Evolutionary conservation across 2,329 filamentous ascomycete genomes (phyloP).

Genomic region (Aspergillus calidoustus): DNA sequence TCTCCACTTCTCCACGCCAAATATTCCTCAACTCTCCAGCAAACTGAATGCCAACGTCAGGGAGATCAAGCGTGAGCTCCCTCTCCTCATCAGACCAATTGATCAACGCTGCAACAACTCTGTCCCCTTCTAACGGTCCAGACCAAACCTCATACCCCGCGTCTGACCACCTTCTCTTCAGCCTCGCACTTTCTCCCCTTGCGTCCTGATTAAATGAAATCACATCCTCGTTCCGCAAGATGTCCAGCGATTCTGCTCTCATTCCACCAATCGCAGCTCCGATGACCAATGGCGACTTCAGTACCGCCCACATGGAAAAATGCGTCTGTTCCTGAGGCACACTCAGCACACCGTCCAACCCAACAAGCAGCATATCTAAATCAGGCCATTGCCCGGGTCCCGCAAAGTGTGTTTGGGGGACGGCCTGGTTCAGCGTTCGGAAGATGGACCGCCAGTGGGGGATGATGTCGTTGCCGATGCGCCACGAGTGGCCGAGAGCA

Average conservation of each 20-base stretch:
- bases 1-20: conserved; percentile 28
- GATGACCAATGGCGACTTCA: conserved; percentile 57
- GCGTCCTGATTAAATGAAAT: conserved; percentile 64
- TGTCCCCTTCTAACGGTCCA: conserved; percentile 50
- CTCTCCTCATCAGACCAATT: conserved; percentile 57
- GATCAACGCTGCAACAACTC: conserved; percentile 52
- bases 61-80: conserved; percentile 49
- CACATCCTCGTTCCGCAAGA: conserved; percentile 58
- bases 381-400: conserved; percentile 55
- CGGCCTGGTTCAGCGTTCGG: conserved; percentile 58
- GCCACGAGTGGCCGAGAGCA: conserved; percentile 53
- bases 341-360: conserved; percentile 50
- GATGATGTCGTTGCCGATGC: conserved; percentile 61
- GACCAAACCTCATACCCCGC: conserved; percentile 59
- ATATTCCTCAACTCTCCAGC: conserved; percentile 41
- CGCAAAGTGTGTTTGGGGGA: conserved; percentile 52
- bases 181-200: conserved; percentile 56
- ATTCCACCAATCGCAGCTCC: conserved; percentile 47
- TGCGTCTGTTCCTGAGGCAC: conserved; percentile 57
- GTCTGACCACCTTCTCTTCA: conserved; percentile 55
- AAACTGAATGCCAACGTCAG: conserved; percentile 45
- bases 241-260: conserved; percentile 45
- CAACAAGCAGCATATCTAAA: conserved; percentile 59
- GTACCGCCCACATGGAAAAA: conserved; percentile 58
- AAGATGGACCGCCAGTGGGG: conserved; percentile 57